A percentile compares a stretch with the other conserved stretches of the same genome.
Conservation (phyloP, 257 asterid species). For the Solanum pimpinellifolium region DNA sequence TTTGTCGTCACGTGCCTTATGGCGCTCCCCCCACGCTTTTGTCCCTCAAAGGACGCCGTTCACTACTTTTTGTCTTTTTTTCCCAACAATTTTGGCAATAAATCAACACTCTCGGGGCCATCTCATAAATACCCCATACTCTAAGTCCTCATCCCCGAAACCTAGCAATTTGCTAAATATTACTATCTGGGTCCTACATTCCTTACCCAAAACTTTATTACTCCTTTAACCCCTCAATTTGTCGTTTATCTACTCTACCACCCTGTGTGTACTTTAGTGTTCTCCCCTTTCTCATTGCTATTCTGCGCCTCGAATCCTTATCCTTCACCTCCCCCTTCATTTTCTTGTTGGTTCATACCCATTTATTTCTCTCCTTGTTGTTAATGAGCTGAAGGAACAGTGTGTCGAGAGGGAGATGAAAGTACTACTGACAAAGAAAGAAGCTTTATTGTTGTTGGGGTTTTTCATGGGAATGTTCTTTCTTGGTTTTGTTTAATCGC, state of each 20-base stretch:
- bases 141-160: background rate
- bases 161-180: background rate
- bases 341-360: background rate
- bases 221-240: background rate
- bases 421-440: background rate
- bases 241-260: slow-evolving; percentile 8
- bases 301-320: background rate
- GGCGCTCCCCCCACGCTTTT: slow-evolving; percentile 2
- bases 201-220: background rate
- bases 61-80: background rate
- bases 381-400: background rate
- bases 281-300: background rate
- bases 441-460: background rate
- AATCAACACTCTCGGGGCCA: background rate
- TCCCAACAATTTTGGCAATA: background rate
- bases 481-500: background rate
- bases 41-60: background rate
- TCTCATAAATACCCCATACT: background rate
- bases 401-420: background rate
- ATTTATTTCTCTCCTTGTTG: background rate
- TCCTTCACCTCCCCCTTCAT: background rate
- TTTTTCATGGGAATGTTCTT: background rate
- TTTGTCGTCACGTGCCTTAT: slow-evolving; percentile 2
- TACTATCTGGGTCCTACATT: background rate
- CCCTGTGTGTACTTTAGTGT: slow-evolving; percentile 1